Conservation (phyloP, 2,329 filamentous ascomycete genomes). For the Fusarium sp. region DNA sequence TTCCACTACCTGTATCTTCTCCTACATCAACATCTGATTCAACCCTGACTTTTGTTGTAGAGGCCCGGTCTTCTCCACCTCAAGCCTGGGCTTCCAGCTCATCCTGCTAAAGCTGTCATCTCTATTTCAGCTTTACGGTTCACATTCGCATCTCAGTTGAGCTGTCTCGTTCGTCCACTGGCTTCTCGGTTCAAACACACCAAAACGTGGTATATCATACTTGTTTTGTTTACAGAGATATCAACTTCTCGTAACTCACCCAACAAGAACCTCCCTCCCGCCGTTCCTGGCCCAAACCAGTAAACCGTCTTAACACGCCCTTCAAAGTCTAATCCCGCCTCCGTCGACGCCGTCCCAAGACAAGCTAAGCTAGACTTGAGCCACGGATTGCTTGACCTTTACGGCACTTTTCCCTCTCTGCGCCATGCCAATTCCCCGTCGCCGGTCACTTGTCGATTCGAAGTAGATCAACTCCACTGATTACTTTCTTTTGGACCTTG, state of each 20-base stretch:
- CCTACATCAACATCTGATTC: conserved; percentile 3
- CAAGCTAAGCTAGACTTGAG: conserved; percentile 34
- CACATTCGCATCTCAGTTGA: not conserved
- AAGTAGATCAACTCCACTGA: conserved; percentile 27
- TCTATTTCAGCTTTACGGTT: not conserved
- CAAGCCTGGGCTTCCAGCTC: conserved; percentile 6
- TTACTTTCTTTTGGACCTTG: conserved; percentile 15
- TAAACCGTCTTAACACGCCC: conserved; percentile 20
- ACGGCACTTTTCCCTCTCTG: conserved; percentile 26
- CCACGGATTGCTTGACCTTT: conserved; percentile 27
- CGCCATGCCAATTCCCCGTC: conserved; percentile 37
- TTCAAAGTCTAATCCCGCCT: conserved; percentile 34
- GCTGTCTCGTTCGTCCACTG: not conserved
- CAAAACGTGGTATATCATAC: not conserved
- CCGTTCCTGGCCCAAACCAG: conserved; percentile 19
- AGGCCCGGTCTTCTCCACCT: conserved; percentile 1
- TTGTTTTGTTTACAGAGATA: not conserved
- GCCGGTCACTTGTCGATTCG: conserved; percentile 33
- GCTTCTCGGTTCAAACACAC: not conserved
- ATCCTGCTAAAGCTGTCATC: not conserved
- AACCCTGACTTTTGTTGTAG: not conserved
- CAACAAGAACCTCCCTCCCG: not conserved
- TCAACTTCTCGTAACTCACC: not conserved
- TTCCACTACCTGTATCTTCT: not conserved
- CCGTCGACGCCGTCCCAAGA: conserved; percentile 35